Conservation (phyloP, 768 basidiomycete species). For the Kwoniella sp. region DNA sequence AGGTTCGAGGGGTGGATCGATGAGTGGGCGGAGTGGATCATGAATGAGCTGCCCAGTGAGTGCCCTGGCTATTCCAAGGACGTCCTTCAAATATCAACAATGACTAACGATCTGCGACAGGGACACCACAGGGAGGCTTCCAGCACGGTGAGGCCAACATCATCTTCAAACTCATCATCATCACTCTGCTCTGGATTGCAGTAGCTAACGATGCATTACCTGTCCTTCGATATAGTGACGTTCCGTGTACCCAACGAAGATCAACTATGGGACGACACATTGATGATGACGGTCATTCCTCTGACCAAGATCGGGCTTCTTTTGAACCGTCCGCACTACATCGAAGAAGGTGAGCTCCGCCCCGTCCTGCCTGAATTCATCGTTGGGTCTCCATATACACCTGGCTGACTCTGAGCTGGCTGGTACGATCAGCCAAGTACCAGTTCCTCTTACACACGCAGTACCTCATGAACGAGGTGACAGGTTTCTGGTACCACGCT, state of each 20-base stretch:
- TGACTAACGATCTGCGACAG: slow-evolving; percentile 5
- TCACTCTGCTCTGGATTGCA: not conserved
- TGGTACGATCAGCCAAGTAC: slow-evolving; percentile 39
- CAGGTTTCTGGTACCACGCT: slow-evolving; percentile 54
- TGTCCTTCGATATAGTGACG: slow-evolving; percentile 32
- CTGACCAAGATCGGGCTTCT: slow-evolving; percentile 64
- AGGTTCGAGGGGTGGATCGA: slow-evolving; percentile 58
- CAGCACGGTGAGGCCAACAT: slow-evolving; percentile 38
- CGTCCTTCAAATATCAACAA: not conserved
- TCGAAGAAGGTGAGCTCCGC: slow-evolving; percentile 59
- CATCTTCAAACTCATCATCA: not conserved
- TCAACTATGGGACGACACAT: slow-evolving; percentile 65
- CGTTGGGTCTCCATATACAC: no score
- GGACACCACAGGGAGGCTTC: slow-evolving; percentile 42
- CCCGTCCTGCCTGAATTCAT: no score
- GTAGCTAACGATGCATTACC: not conserved
- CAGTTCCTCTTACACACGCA: slow-evolving; percentile 53
- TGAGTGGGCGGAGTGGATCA: slow-evolving; percentile 58
- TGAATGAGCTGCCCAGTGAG: slow-evolving; percentile 58
- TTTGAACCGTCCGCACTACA: slow-evolving; percentile 61
- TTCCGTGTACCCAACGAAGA: slow-evolving; percentile 44
- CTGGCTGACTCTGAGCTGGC: slow-evolving; percentile 1
- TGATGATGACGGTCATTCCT: slow-evolving; percentile 64
- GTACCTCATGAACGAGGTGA: slow-evolving; percentile 49
- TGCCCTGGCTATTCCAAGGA: not conserved